Base-by-base conservation (phyloP, 2,329 filamentous ascomycete genomes). In the Sphaerulina populicola region DNA sequence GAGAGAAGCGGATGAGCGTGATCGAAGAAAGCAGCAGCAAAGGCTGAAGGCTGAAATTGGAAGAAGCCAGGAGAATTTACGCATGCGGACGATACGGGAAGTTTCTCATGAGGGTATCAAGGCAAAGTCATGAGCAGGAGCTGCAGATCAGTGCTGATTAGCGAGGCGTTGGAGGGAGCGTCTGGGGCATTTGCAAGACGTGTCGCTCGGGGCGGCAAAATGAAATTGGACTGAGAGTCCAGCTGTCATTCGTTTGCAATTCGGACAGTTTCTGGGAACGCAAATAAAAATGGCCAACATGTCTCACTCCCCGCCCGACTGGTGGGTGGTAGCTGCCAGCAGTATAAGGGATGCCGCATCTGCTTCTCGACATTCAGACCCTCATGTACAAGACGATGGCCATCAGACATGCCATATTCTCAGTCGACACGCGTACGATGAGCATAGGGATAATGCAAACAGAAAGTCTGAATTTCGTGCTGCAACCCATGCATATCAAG, bases 1-100 rank as follows among this genome's bases (percentile, higher is more conserved):
- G 63, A 56, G 63, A 12, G 64, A 66, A 46, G 62, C 60, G 9
- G 64, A 66, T 27, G 64, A 65, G 49, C 54, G 57, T 44, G 62
- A 58, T 14, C 51, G 58, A 43, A 57, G 54, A 52, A 57, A 57
- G 21, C 49, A 62, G 21, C 49, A 62, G 50, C 52, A 59, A 36
- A 53, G 49, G 41, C 52, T 58, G 43, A 43, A 35, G 35, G 36
- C 35, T 31, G 53, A 50, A n/a, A 50, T 39, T 8, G 30, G 31
- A 6, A 46, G 51, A 14, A 46, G 40, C 30, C 46, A 53, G 11
- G 29, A 42, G 31, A 51, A 47, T 10, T 44, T 54, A 23, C 47
- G 52, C 12, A 29, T 54, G 44, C 50, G 52, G 39, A 54, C 31
- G 27, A 47, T 54, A 27, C 47, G 52, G 10, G 44, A 51, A n/a